These are phyloP conservation scores for Hortiboletus flavorubellus DNA, from an alignment of 768 basidiomycete species.

Conservation along the genomic window DNA sequence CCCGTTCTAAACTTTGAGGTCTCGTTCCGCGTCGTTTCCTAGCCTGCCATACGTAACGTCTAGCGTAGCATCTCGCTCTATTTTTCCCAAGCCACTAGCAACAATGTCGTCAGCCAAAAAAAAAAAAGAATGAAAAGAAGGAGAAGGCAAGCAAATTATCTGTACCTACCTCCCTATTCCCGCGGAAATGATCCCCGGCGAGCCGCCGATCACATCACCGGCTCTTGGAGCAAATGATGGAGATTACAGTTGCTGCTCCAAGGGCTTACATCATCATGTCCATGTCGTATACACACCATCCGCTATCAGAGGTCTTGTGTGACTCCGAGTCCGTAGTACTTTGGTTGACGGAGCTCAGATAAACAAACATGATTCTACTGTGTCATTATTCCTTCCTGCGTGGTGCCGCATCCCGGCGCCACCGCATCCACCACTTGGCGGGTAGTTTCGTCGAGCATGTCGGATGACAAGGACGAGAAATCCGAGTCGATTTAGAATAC, in stretches of 20 bases:
- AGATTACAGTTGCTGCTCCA: no score
- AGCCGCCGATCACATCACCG: slow-evolving; percentile 15
- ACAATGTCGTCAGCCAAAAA: neutral
- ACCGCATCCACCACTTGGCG: slow-evolving; percentile 20
- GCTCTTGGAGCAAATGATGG: slow-evolving; percentile 20
- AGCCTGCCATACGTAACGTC: neutral
- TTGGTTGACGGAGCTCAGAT: no score
- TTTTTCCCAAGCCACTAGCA: neutral
- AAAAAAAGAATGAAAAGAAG: neutral
- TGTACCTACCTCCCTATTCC: slow-evolving; percentile 3
- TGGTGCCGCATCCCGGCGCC: neutral
- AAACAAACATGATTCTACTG: no score
- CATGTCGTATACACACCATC: no score
- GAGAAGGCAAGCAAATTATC: neutral
- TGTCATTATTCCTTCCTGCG: no score
- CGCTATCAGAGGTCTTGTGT: no score
- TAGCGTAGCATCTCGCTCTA: neutral
- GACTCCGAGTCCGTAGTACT: no score
- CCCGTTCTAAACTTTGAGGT: neutral
- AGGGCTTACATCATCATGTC: no score
- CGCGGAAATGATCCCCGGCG: slow-evolving; percentile 13
- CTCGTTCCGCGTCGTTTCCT: neutral
- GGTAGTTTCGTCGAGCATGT: slow-evolving; percentile 21
- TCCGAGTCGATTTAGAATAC: slow-evolving; percentile 23
- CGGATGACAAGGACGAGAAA: slow-evolving; percentile 23